phyloP scores from a whole-genome alignment of 2,329 filamentous ascomycete genomes.

The Sclerotinia minor region DNA sequence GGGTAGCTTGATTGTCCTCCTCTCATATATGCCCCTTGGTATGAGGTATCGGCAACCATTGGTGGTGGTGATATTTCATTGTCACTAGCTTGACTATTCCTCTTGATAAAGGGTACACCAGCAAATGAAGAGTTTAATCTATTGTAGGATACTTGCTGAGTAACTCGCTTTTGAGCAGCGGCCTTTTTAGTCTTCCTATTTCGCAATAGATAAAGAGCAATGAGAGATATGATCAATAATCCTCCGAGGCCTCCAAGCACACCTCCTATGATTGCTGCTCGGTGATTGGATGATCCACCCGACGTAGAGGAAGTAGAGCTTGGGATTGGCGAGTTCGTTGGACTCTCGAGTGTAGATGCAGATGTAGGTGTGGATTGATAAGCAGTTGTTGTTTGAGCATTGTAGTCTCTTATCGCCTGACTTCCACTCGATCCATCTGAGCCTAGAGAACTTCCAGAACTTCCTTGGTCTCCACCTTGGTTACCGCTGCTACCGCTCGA shows the following conservation, averaged over 20 bases:
- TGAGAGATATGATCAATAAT: constrained; percentile 29
- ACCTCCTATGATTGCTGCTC: constrained; percentile 30
- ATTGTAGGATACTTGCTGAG: constrained; percentile 30
- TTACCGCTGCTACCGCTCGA: neutral
- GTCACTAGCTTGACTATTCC: constrained; percentile 17
- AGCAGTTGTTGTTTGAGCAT: constrained; percentile 12
- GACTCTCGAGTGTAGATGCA: constrained; percentile 19
- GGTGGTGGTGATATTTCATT: constrained; percentile 20
- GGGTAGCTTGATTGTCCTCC: constrained; percentile 27
- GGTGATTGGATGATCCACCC: constrained; percentile 14
- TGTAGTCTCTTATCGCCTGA: neutral
- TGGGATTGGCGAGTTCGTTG: constrained; percentile 14
- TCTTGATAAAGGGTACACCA: constrained; percentile 31
- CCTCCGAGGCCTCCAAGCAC: constrained; percentile 31
- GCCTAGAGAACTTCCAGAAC: neutral
- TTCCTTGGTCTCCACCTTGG: constrained; percentile 5
- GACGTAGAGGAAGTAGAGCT: constrained; percentile 26
- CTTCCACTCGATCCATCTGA: constrained; percentile 10
- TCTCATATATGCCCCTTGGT: constrained; percentile 24
- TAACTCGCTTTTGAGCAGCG: constrained; percentile 19
- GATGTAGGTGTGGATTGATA: constrained; percentile 25
- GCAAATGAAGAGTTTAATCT: constrained; percentile 31
- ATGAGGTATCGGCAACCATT: constrained; percentile 19
- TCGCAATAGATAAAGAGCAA: constrained; percentile 29
- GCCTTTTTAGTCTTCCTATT: constrained; percentile 27